phyloP scores from a whole-genome alignment of 2,329 filamentous ascomycete genomes.

The Fusarium begoniae region DNA sequence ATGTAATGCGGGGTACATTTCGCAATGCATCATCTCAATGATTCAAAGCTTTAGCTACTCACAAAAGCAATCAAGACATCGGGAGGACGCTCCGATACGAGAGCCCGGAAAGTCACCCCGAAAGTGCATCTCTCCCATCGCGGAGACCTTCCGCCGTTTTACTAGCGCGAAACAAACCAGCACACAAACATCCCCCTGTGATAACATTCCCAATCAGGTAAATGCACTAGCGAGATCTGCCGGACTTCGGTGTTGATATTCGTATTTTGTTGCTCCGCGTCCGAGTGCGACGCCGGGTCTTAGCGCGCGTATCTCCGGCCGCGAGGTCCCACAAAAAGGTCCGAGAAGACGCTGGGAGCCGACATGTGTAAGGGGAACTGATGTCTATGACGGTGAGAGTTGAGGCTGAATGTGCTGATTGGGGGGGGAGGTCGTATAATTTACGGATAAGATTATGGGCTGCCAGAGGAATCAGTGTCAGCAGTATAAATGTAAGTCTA shows the following conservation, averaged over 20 bases:
- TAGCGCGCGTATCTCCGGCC: constrained; percentile 17
- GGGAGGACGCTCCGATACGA: constrained; percentile 12
- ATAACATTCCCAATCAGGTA: background rate
- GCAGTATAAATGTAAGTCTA: background rate
- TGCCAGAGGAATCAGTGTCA: background rate
- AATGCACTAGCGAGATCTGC: background rate
- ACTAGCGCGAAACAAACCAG: background rate
- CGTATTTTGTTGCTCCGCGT: background rate
- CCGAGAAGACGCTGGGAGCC: background rate
- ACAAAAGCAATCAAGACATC: background rate
- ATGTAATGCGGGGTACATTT: constrained; percentile 16
- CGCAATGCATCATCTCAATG: background rate
- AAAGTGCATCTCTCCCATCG: background rate
- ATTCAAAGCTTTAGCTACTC: background rate
- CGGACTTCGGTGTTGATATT: background rate
- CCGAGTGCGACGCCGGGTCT: background rate
- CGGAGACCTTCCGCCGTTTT: constrained; percentile 1
- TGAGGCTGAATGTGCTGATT: background rate
- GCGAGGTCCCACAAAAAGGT: constrained; percentile 20
- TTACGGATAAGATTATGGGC: background rate
- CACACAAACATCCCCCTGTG: background rate
- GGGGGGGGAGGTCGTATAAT: background rate
- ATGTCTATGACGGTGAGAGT: background rate
- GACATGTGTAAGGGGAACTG: background rate
- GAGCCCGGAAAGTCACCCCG: constrained; percentile 18